Percentiles rank a stretch among this genome's conserved stretches.
Evolutionary conservation across 805 yeast species (phyloP).

Genomic region (Jamesozyma spencerorum): DNA sequence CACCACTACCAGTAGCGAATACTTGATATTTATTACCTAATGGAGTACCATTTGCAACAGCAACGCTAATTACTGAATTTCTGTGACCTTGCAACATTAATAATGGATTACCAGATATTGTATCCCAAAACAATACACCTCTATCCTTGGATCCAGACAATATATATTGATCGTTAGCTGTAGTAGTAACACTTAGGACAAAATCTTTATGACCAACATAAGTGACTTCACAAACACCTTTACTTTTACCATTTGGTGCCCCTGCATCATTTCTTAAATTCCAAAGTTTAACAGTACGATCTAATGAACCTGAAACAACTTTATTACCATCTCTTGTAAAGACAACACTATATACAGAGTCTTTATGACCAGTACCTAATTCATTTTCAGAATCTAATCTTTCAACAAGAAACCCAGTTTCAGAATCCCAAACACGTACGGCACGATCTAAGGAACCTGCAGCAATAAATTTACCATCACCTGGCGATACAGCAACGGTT

Average conservation of each 20-base stretch:
- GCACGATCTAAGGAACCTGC: conserved; percentile 97
- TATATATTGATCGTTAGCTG: conserved; percentile 86
- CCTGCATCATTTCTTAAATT: conserved; percentile 43
- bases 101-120: conserved; percentile 80
- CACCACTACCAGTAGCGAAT: conserved; percentile 97
- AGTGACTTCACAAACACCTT: conserved; percentile 74
- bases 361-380: conserved; percentile 88
- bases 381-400: conserved; percentile 83
- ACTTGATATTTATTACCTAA: conserved; percentile 54
- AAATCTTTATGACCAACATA: conserved; percentile 95
- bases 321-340: conserved; percentile 88
- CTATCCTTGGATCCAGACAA: conserved; percentile 94
- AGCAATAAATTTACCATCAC: conserved; percentile 87
- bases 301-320: conserved; percentile 90
- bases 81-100: conserved; percentile 95
- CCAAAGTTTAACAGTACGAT: conserved; percentile 94
- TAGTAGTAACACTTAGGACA: conserved; percentile 86
- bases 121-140: conserved; percentile 96
- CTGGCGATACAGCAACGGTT: conserved; percentile 94
- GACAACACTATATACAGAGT: conserved; percentile 90
- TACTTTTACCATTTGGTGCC: conserved; percentile 27
- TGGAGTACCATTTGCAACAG: conserved; percentile 73
- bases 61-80: conserved; percentile 89
- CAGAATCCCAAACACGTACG: conserved; percentile 94
- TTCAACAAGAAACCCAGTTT: conserved; percentile 86